Conservation (phyloP, 805 yeast species). For the Cyberlindnera meyerae region DNA sequence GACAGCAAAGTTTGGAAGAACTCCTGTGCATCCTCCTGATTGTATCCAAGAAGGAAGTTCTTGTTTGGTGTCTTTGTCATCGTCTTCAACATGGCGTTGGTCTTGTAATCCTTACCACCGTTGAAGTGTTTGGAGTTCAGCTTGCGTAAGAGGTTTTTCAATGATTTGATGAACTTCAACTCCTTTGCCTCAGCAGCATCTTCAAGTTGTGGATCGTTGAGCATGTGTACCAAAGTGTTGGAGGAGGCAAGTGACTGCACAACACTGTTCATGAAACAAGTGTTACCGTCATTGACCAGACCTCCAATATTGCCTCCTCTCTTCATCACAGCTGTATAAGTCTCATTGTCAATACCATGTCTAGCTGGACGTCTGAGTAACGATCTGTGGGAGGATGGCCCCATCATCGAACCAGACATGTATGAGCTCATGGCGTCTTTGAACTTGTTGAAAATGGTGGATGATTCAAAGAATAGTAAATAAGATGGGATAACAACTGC, state of each 20-base stretch:
- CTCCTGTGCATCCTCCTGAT: constrained; percentile 96
- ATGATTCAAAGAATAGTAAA: constrained; percentile 4
- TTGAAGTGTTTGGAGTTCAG: constrained; percentile 53
- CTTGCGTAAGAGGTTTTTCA: constrained; percentile 46
- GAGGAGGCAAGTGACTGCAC: constrained; percentile 80
- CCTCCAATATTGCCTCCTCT: constrained; percentile 82
- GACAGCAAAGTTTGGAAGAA: constrained; percentile 78
- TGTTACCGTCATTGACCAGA: constrained; percentile 82
- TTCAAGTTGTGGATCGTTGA: constrained; percentile 35
- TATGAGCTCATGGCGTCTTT: constrained; percentile 5
- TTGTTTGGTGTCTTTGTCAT: constrained; percentile 79
- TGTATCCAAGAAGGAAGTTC: constrained; percentile 74
- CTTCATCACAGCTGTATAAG: constrained; percentile 36
- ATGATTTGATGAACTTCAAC: constrained; percentile 47
- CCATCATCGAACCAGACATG: constrained; percentile 1
- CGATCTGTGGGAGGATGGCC: background rate
- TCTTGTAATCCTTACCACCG: constrained; percentile 52
- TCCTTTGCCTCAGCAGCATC: constrained; percentile 18
- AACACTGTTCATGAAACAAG: constrained; percentile 92
- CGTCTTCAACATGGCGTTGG: constrained; percentile 53
- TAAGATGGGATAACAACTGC: constrained; percentile 8
- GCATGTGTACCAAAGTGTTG: constrained; percentile 49
- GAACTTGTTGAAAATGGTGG: background rate
- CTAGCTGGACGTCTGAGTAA: background rate
- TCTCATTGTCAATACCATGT: constrained; percentile 11